These are phyloP conservation scores for Cynara cardunculus DNA, from an alignment of 129 eudicot species.

Conservation along the genomic window DNA sequence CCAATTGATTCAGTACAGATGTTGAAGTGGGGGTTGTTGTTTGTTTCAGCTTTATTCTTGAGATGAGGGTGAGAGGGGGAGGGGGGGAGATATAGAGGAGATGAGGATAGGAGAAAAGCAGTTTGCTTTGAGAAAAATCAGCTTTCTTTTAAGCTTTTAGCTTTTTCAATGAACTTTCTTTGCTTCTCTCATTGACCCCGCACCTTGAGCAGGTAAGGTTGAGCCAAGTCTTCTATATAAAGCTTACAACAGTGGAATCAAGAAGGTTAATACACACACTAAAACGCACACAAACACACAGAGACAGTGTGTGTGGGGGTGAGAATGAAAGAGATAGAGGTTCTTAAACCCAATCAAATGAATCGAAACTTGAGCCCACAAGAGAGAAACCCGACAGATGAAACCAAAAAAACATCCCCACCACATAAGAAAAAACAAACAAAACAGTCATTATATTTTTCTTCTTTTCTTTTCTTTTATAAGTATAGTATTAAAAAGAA, in stretches of 20 bases:
- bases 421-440: slow-evolving; percentile 39
- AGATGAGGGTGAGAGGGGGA: slow-evolving; percentile 10
- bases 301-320: neutral
- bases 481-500: neutral
- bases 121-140: slow-evolving; percentile 48
- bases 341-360: slow-evolving; percentile 41
- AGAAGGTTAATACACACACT: slow-evolving; percentile 29
- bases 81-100: slow-evolving; percentile 13
- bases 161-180: slow-evolving; percentile 66
- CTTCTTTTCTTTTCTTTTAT: neutral
- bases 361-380: slow-evolving; percentile 54
- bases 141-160: slow-evolving; percentile 56
- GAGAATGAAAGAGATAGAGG: slow-evolving; percentile 28
- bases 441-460: slow-evolving; percentile 33
- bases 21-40: slow-evolving; percentile 36
- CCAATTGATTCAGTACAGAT: slow-evolving; percentile 11
- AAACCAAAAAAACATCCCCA: slow-evolving; percentile 55
- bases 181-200: slow-evolving; percentile 53
- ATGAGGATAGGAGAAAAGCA: slow-evolving; percentile 19
- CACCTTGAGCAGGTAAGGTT: slow-evolving; percentile 77
- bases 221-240: slow-evolving; percentile 50
- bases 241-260: slow-evolving; percentile 25
- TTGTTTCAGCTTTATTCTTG: slow-evolving; percentile 46
- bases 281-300: slow-evolving; percentile 14
- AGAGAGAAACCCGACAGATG: slow-evolving; percentile 30